Percentiles rank a stretch among this genome's conserved stretches.
These are phyloP conservation scores for Didymella sp. DNA, from an alignment of 2,329 filamentous ascomycete species.

Conservation along the genomic window DNA sequence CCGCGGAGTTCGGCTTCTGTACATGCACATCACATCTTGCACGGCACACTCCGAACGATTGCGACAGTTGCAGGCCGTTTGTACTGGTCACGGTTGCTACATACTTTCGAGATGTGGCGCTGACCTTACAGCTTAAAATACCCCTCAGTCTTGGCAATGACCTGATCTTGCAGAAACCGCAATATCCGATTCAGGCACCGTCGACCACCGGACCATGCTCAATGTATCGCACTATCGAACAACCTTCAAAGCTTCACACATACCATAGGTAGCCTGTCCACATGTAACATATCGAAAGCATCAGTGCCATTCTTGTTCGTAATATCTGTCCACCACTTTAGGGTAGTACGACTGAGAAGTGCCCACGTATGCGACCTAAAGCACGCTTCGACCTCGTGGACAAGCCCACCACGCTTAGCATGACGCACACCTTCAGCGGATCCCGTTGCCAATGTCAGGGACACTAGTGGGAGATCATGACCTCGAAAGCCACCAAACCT, in stretches of 20 bases:
- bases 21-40: not conserved
- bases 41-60: not conserved
- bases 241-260: not conserved
- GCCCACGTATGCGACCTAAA: constrained; percentile 13
- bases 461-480: constrained; percentile 12
- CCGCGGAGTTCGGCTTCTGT: not conserved
- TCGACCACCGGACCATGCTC: not conserved
- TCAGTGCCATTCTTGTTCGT: not conserved
- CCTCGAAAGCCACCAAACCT: constrained; percentile 22
- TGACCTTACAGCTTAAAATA: not conserved
- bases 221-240: not conserved
- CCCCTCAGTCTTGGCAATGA: not conserved
- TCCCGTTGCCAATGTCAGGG: constrained; percentile 11
- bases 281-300: not conserved
- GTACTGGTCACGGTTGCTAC: not conserved
- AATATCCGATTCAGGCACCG: constrained; percentile 2
- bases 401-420: constrained; percentile 3
- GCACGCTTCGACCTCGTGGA: constrained; percentile 8
- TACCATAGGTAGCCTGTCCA: not conserved
- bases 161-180: not conserved
- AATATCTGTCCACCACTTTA: not conserved
- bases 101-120: not conserved
- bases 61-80: not conserved
- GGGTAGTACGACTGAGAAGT: constrained; percentile 1
- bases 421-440: constrained; percentile 9